These are phyloP conservation scores for Talaromyces sp. DNA, from an alignment of 2,329 filamentous ascomycete genomes.

Conservation along the genomic window DNA sequence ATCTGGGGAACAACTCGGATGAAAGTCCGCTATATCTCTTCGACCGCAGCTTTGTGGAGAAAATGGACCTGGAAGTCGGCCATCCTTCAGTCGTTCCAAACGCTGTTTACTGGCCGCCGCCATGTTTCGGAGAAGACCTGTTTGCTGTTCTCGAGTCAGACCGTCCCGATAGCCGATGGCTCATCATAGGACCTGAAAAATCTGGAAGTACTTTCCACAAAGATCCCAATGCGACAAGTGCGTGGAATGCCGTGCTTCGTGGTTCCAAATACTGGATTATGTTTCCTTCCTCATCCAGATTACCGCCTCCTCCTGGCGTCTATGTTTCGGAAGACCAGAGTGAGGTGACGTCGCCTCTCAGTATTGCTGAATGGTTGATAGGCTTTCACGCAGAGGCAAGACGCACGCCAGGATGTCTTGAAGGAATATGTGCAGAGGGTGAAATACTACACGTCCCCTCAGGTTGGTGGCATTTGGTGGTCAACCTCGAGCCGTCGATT, in stretches of 20 bases:
- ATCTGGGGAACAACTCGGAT: constrained; percentile 74
- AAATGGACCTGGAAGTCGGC: constrained; percentile 70
- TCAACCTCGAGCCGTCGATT: constrained; percentile 80
- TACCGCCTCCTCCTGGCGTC: constrained; percentile 75
- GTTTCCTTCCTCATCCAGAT: constrained; percentile 69
- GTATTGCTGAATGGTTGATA: constrained; percentile 94
- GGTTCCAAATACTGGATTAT: constrained; percentile 98
- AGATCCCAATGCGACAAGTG: constrained; percentile 64
- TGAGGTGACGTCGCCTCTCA: constrained; percentile 89
- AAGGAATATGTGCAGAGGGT: constrained; percentile 78
- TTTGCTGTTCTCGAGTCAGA: constrained; percentile 74
- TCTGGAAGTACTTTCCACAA: constrained; percentile 96
- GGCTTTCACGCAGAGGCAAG: constrained; percentile 84
- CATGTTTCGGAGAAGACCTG: constrained; percentile 81
- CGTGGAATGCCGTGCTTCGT: constrained; percentile 90
- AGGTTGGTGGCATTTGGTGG: constrained; percentile 95
- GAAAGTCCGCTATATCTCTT: constrained; percentile 93
- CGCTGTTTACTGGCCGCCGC: constrained; percentile 70
- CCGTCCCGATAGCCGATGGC: constrained; percentile 84
- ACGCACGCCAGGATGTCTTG: constrained; percentile 68
- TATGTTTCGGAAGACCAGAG: constrained; percentile 85
- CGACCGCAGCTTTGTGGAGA: constrained; percentile 79
- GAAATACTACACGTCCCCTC: constrained; percentile 90
- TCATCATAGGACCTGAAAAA: constrained; percentile 81
- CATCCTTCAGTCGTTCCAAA: constrained; percentile 36